Evolutionary conservation across 2,329 filamentous ascomycete species (phyloP), one percentile per base, ranked within the genome.

Genomic region (Xylaria polymorpha): DNA sequence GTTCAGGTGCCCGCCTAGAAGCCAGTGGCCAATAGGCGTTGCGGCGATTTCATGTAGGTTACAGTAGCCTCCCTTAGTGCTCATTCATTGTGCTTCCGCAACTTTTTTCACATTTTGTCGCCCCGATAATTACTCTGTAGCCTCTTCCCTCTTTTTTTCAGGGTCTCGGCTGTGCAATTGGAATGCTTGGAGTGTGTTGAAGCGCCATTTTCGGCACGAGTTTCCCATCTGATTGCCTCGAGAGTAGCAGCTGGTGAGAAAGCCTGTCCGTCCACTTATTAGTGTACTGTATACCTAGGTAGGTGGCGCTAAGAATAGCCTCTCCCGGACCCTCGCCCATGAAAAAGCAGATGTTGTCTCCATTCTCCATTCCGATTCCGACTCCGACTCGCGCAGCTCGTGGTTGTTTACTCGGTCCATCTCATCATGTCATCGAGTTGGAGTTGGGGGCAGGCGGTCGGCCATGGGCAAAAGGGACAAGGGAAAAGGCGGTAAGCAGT

Each of bases 401-500:
- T 53, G 41, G 62, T 57, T 66, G 64, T 57, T 67, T 61, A 60
- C 56, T 41, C 39, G 6, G 39, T 56, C 48, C 15, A 55, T 48
- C 39, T 43, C 15, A 55, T 48, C 39, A 58, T 70, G 61, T 59
- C 64, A 68, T 64, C 46, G 48, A 59, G n/a, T 56, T 60, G 48
- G 46, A 56, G 58, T 48, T 37, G 32, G 53, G 53, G 56, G 44
- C 14, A 50, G 39, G 63, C 39, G 57, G 66, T 53, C 66, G 37
- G 61, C 37, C 51, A 59, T 61, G 62, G 67, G 25, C 3, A 29
- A 29, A 29, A 29, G 67, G 53, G 39, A 69, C 71, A 70, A 72
- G 70, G 53, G 39, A 69, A 72, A 70, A 72, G 70, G 70, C 70
- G 70, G 70, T 72, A 72, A 72, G 67, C 67, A 64, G 53, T 25